A percentile compares a stretch with the other conserved stretches of the same genome.
Conservation (phyloP, 2,329 filamentous ascomycete genomes). For the Tothia fuscella region DNA sequence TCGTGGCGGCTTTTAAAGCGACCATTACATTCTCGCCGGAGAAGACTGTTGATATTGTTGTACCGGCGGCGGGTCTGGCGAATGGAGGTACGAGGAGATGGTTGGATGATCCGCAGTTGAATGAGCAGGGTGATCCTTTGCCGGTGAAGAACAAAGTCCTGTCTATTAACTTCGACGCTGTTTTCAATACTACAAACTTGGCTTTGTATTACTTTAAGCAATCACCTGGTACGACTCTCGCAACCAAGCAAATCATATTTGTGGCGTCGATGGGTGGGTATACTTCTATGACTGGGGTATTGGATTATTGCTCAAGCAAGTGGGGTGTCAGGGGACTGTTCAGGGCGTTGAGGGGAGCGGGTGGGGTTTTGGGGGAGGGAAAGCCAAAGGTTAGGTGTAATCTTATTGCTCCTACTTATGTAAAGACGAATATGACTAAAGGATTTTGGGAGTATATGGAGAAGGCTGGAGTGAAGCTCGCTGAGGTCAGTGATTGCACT, state of each 20-base stretch:
- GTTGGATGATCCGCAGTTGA: neutral
- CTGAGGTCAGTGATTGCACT: conserved; percentile 1
- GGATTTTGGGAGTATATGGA: conserved; percentile 2
- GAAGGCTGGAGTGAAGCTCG: neutral
- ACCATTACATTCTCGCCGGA: conserved; percentile 18
- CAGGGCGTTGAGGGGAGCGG: conserved; percentile 13
- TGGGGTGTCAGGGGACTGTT: conserved; percentile 20
- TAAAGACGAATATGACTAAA: conserved; percentile 16
- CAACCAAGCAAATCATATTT: conserved; percentile 15
- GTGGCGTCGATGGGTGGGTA: conserved; percentile 19
- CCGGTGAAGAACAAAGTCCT: conserved; percentile 16
- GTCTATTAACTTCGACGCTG: conserved; percentile 15
- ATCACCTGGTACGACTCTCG: neutral
- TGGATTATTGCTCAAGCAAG: conserved; percentile 20
- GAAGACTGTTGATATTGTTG: conserved; percentile 20
- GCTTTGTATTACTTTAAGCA: conserved; percentile 22
- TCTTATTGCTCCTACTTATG: conserved; percentile 20
- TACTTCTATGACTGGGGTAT: conserved; percentile 16
- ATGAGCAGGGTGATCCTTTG: conserved; percentile 11
- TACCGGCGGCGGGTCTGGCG: conserved; percentile 20
- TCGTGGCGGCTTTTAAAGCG: conserved; percentile 20
- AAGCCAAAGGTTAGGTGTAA: conserved; percentile 15
- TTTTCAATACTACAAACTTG: conserved; percentile 15
- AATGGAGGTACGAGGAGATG: neutral
- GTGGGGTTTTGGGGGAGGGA: conserved; percentile 8